Evolutionary conservation across 2,329 filamentous ascomycete genomes (phyloP).

Genomic region (Colletotrichum sp.): DNA sequence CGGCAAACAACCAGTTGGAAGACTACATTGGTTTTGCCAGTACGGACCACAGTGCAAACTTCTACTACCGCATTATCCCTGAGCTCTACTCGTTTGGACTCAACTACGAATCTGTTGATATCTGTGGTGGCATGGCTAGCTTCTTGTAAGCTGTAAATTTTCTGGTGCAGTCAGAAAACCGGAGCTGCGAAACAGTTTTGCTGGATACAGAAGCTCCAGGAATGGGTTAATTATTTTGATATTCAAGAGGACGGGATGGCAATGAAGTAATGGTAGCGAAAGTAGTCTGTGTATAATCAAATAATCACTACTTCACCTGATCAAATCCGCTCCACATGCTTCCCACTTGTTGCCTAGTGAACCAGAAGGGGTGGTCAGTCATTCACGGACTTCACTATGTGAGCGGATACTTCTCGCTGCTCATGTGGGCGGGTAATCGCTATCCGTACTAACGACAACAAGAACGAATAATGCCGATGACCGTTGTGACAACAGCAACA

Average conservation of each 20-base stretch:
- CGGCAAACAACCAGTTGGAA: background rate
- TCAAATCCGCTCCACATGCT: background rate
- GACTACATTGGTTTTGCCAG: background rate
- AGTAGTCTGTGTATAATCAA: background rate
- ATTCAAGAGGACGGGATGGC: rapidly evolving
- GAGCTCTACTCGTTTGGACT: background rate
- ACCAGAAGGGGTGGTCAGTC: background rate
- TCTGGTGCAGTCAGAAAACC: background rate
- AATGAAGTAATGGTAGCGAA: background rate
- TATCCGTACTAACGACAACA: too few species aligned
- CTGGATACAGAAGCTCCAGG: background rate
- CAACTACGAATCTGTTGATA: background rate
- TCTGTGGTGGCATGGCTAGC: background rate
- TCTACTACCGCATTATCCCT: background rate
- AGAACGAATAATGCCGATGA: too few species aligned
- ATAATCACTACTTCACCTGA: background rate
- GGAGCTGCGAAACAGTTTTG: background rate
- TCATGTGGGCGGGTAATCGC: background rate
- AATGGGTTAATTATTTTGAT: rapidly evolving
- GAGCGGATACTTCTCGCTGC: background rate
- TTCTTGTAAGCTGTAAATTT: background rate
- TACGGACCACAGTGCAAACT: background rate
- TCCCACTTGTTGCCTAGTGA: background rate
- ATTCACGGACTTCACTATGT: background rate
- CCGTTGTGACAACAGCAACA: too few species aligned